phyloP scores from a whole-genome alignment of 2,329 filamentous ascomycete genomes.

The Microcera coccophila region DNA sequence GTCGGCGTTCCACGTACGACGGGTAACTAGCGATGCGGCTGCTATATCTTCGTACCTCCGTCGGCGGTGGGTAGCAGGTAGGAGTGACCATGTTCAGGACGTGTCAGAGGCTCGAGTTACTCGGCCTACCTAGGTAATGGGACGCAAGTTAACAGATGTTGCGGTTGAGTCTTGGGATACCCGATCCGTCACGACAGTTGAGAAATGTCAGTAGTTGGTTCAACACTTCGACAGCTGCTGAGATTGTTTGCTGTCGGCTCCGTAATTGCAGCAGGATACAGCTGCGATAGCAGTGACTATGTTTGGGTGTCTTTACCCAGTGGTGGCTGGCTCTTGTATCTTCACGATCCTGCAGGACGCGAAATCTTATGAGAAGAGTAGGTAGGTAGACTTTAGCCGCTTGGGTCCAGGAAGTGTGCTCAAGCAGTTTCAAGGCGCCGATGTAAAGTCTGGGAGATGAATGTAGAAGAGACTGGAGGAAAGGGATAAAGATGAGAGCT shows the following conservation, averaged over 20 bases:
- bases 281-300: background rate
- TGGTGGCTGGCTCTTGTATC: background rate
- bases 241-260: background rate
- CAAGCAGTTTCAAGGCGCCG: background rate
- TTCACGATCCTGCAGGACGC: background rate
- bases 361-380: background rate
- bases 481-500: constrained; percentile 13
- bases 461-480: background rate
- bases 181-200: background rate
- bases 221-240: background rate
- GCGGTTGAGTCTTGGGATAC: background rate
- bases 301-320: background rate
- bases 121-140: background rate
- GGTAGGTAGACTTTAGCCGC: no score
- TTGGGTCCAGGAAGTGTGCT: no score
- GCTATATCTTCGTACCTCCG: constrained; percentile 17
- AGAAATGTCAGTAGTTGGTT: background rate
- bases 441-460: background rate
- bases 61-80: constrained; percentile 14
- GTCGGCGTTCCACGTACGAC: constrained; percentile 20
- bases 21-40: constrained; percentile 16
- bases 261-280: background rate
- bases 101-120: background rate
- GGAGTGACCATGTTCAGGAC: constrained; percentile 19
- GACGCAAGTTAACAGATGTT: background rate